Conservation (phyloP, 345 rosid species). For the Pseudoturritis turrita region DNA sequence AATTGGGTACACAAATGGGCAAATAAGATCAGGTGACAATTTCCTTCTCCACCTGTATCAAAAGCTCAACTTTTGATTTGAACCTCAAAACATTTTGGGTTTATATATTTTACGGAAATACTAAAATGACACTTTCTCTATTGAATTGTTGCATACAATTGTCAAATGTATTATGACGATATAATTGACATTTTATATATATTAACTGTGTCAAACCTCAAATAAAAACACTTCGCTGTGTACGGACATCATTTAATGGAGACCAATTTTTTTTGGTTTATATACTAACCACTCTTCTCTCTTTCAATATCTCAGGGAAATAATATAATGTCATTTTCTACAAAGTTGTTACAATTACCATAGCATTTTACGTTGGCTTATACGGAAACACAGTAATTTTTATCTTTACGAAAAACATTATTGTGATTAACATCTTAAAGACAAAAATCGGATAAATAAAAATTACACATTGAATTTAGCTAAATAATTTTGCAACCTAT, state of each 20-base stretch:
- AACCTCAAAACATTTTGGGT: neutral
- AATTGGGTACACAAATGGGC: constrained; percentile 16
- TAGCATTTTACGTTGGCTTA: neutral
- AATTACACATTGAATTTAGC: neutral
- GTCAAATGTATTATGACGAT: too few relatives aligned
- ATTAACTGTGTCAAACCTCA: too few relatives aligned
- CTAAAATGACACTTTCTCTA: neutral
- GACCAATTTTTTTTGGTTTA: neutral
- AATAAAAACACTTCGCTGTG: too few relatives aligned
- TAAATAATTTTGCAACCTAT: neutral
- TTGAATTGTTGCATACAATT: neutral
- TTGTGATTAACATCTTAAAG: neutral
- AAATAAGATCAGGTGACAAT: constrained; percentile 8
- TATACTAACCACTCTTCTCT: neutral
- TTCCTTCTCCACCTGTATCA: neutral
- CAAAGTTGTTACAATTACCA: neutral
- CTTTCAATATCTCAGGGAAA: neutral
- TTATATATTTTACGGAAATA: neutral
- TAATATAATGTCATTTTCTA: neutral
- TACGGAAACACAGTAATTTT: neutral
- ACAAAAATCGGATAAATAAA: neutral
- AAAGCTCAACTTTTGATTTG: constrained; percentile 3
- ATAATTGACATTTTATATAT: too few relatives aligned
- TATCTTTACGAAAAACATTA: neutral
- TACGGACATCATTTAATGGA: too few relatives aligned